Evolutionary conservation across 495 filamentous ascomycete species (phyloP), one percentile per base, ranked within the genome.

Genomic region (Daldinia bambusicola): DNA sequence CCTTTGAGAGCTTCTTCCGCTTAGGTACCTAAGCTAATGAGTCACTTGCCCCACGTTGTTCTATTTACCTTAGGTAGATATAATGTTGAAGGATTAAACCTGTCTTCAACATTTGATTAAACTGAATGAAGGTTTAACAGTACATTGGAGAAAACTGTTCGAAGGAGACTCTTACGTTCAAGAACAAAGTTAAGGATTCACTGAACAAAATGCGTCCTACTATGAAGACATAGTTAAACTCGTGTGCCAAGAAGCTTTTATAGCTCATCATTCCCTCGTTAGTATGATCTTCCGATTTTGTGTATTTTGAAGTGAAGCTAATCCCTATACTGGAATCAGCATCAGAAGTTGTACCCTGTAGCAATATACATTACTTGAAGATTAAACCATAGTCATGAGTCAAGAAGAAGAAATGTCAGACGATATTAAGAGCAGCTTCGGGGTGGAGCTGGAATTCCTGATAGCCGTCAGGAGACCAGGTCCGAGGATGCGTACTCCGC

Each of bases 401-500:
- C 1, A 30, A 34, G 12, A 5, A 6, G 22, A 12, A 16, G 30
- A 36, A 8, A 61, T 67, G 57, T 37, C 37, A 20, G 22, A 55
- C 6, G 31, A 30, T 30, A 36, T 20, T 6, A 6, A 14, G 16
- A 72, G 59, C n/a, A 69, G 64, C 14, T 61, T 72, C 12, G 65
- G 70, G 0, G 61, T 72, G 4, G 65, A 72, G 36, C 6, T 65
- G 30, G 70, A 69, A 43, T 61, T 45, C 36, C 6, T 72, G 0
- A 20, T 66, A 4, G 70, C 20, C 30, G 5, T 48, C 9, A 8
- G 10, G 9, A 37, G 26, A 7, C n/a, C 18, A 7, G 7, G 40
- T 0, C 31, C 12, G 1, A 12, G 1, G 6, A 34, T 5, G 37
- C 61, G 61, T 16, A 48, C 18, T 12, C 43, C 43, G 8, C 9